Evolutionary conservation across 805 yeast species (phyloP), one percentile per base, ranked within the genome.

Genomic region (Barnettozyma sp.): DNA sequence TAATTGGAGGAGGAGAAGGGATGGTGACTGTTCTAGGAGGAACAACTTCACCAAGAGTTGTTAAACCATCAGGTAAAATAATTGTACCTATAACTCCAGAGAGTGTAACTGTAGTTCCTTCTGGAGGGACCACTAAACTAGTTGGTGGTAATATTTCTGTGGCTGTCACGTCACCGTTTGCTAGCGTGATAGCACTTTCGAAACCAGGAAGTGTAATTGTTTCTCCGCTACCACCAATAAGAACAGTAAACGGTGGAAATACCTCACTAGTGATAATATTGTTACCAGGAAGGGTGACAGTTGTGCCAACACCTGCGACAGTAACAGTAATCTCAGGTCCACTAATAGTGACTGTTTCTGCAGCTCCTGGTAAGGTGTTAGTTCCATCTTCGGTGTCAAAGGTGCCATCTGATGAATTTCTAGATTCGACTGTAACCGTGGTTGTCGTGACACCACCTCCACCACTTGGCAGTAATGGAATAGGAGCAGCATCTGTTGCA

Each of bases 341-440:
- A 25, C 14, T 12, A 5, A 18, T 25, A 14, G 46, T 39, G 28
- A 33, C 30, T 4, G 38, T 28, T 9, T 33, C 15, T 9, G 41
- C 39, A 9, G 36, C 18, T 26, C 30, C 25, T 4, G 35, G 24
- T 12, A 38, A 22, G 6, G 51, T 22, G 34, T 14, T n/a, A n/a
- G n/a, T n/a, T n/a, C n/a, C n/a, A n/a, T n/a, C n/a, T n/a, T n/a
- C n/a, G n/a, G n/a, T n/a, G n/a, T n/a, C n/a, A n/a, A n/a, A n/a
- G n/a, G n/a, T n/a, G n/a, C n/a, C n/a, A n/a, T n/a, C n/a, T n/a
- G n/a, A n/a, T n/a, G n/a, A n/a, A n/a, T n/a, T n/a, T n/a, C n/a
- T n/a, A n/a, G n/a, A n/a, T n/a, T n/a, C n/a, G n/a, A n/a, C n/a
- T n/a, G n/a, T n/a, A n/a, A n/a, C n/a, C n/a, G n/a, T n/a, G n/a